Evolutionary conservation across 1,284 basidiomycete genomes (phyloP).

Genomic region (Coniferiporia weirii): DNA sequence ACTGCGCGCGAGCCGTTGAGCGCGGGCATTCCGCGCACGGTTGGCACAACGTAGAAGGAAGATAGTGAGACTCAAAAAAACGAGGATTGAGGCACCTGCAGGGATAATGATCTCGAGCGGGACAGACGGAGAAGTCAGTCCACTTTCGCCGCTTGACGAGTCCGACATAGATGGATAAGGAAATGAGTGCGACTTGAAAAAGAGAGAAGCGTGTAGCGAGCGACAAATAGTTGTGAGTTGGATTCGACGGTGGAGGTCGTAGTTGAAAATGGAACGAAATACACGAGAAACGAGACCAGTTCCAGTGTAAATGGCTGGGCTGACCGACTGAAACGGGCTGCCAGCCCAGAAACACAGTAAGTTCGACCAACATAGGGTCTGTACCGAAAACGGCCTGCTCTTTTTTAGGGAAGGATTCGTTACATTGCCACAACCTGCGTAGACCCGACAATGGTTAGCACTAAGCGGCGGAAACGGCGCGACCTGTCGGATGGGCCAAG

Average conservation of each 20-base stretch:
- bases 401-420: no score
- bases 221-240: neutral
- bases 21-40: neutral
- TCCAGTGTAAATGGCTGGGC: no score
- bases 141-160: neutral
- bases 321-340: no score
- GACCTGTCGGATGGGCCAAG: no score
- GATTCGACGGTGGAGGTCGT: neutral
- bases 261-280: neutral
- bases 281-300: neutral
- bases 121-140: neutral
- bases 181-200: neutral
- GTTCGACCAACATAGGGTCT: no score
- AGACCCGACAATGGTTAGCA: no score
- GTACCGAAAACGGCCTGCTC: no score
- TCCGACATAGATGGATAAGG: neutral
- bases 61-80: neutral
- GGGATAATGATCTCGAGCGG: conserved; percentile 1
- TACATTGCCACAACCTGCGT: no score
- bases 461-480: no score
- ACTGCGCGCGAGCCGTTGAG: neutral
- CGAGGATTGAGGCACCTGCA: neutral
- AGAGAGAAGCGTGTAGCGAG: neutral
- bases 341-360: no score
- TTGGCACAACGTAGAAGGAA: neutral